Evolutionary conservation across 2,329 filamentous ascomycete species (phyloP).

Genomic region (Aplosporella prunicola): DNA sequence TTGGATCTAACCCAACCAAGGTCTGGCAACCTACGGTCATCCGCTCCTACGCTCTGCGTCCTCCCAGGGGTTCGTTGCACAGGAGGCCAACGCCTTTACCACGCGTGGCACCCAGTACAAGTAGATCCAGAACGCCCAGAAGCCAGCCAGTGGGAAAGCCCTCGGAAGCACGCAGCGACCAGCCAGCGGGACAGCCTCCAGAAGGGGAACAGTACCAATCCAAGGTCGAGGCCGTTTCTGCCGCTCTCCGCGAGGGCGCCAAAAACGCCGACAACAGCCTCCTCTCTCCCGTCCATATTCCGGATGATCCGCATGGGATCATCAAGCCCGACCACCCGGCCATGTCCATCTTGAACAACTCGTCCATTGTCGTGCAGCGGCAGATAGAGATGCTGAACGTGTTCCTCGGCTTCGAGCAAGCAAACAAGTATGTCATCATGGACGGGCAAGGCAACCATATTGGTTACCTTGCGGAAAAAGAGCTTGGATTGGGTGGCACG

Average conservation of each 20-base stretch:
- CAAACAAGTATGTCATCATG: constrained; percentile 57
- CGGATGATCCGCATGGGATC: constrained; percentile 50
- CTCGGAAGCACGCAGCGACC: no score
- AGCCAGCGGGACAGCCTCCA: no score
- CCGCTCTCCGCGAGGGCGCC: constrained; percentile 34
- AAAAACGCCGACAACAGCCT: constrained; percentile 39
- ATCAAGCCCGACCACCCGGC: constrained; percentile 51
- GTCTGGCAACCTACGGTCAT: no score
- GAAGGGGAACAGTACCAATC: constrained; percentile 21
- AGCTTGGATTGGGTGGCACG: constrained; percentile 47
- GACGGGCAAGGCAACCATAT: constrained; percentile 54
- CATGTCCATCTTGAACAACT: constrained; percentile 49
- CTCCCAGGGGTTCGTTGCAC: no score
- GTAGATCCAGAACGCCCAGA: no score
- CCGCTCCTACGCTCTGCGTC: no score
- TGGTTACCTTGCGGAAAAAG: constrained; percentile 55
- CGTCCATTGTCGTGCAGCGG: constrained; percentile 51
- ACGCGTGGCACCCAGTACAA: no score
- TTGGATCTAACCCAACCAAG: no score
- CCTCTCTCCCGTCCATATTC: constrained; percentile 51
- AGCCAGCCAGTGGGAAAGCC: no score
- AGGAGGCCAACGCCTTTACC: no score
- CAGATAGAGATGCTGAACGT: constrained; percentile 59
- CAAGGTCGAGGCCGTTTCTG: constrained; percentile 34
- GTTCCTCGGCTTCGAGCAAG: constrained; percentile 56